phyloP scores from a whole-genome alignment of 73 alveolate species.

The Blepharisma stoltei region DNA sequence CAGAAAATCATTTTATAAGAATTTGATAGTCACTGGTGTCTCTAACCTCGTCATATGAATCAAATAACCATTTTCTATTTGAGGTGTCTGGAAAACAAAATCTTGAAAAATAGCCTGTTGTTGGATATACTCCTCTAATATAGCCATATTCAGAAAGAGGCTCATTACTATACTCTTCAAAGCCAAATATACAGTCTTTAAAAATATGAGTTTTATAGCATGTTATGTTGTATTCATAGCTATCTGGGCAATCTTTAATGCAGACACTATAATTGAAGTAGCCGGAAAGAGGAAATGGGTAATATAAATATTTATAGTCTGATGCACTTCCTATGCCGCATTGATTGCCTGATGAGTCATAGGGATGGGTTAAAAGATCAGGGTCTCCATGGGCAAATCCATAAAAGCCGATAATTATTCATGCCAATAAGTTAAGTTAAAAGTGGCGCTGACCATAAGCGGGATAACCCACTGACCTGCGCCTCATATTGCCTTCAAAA shows the following conservation, averaged over 20 bases:
- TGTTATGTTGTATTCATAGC: not conserved
- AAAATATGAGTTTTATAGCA: not conserved
- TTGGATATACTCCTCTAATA: not conserved
- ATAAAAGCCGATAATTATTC: conserved; percentile 60
- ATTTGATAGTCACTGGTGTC: not conserved
- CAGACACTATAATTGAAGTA: conserved; percentile 27
- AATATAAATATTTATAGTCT: conserved; percentile 51
- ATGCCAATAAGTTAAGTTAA: too few relatives aligned
- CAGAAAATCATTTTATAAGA: conserved; percentile 12
- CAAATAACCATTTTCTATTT: not conserved
- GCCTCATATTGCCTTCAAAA: too few relatives aligned
- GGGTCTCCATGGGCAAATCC: conserved; percentile 88
- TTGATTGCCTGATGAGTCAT: conserved; percentile 61
- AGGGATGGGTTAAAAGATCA: conserved; percentile 58
- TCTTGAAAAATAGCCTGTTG: not conserved
- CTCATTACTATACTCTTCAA: not conserved
- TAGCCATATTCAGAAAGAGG: not conserved
- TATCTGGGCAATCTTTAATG: conserved; percentile 38
- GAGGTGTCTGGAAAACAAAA: conserved; percentile 23
- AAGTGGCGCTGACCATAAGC: too few relatives aligned
- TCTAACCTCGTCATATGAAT: not conserved
- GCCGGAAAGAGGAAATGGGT: conserved; percentile 39
- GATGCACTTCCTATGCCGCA: conserved; percentile 54
- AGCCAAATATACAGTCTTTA: conserved; percentile 6
- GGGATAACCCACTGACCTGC: too few relatives aligned